Evolutionary conservation across 2,329 filamentous ascomycete genomes (phyloP).

Genomic region (Aspergillus tanneri): DNA sequence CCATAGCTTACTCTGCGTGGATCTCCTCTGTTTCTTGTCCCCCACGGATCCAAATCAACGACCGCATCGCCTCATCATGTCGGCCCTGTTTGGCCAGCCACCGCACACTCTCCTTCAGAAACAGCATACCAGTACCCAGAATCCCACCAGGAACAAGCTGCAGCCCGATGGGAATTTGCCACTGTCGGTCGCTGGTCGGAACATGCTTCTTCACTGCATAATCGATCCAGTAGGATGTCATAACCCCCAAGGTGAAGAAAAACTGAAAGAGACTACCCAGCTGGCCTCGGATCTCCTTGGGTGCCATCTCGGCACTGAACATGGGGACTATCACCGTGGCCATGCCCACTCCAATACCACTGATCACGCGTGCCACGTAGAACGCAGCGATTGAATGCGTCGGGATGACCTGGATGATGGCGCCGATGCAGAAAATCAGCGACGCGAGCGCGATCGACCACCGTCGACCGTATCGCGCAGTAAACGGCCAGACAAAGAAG

Average conservation of each 20-base stretch:
- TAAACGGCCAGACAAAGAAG: constrained; percentile 49
- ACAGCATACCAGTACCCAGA: constrained; percentile 50
- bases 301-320: constrained; percentile 45
- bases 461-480: constrained; percentile 47
- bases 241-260: constrained; percentile 39
- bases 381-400: constrained; percentile 47
- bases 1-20: constrained; percentile 11
- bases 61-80: constrained; percentile 49
- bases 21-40: constrained; percentile 23
- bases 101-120: constrained; percentile 49
- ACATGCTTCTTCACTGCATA: constrained; percentile 49
- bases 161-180: constrained; percentile 51
- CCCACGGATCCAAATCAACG: constrained; percentile 51
- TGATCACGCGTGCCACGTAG: constrained; percentile 49
- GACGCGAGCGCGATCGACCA: constrained; percentile 47
- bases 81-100: constrained; percentile 52
- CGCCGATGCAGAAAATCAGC: constrained; percentile 38
- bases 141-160: constrained; percentile 52
- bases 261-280: constrained; percentile 39
- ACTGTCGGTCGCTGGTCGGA: constrained; percentile 43
- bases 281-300: constrained; percentile 44
- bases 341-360: constrained; percentile 49
- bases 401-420: constrained; percentile 50
- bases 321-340: constrained; percentile 45
- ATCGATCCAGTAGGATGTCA: constrained; percentile 48